Percentiles rank a stretch among this genome's conserved stretches.
Conservation (phyloP, 2,329 filamentous ascomycete species). For the Exophiala dermatitidis region DNA sequence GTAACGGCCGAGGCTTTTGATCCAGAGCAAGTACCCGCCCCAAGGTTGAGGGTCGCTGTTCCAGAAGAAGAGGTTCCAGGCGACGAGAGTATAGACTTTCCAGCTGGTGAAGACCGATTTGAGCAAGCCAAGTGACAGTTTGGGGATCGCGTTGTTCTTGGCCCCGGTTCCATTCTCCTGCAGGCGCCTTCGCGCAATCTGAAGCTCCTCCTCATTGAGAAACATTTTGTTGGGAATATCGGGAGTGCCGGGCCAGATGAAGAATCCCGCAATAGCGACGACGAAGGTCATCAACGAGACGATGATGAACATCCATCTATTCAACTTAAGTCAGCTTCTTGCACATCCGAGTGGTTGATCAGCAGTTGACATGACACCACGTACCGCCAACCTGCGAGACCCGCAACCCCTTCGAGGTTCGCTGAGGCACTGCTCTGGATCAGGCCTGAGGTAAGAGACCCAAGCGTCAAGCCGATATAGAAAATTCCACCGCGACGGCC, state of each 20-base stretch:
- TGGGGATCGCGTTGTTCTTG: constrained; percentile 31
- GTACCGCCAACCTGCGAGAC: constrained; percentile 44
- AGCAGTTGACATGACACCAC: neutral
- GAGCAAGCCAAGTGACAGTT: constrained; percentile 34
- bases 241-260: constrained; percentile 41
- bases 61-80: constrained; percentile 34
- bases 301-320: constrained; percentile 50
- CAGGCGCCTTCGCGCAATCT: constrained; percentile 23
- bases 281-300: constrained; percentile 48
- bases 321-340: neutral
- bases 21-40: constrained; percentile 38
- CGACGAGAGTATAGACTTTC: constrained; percentile 44
- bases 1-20: constrained; percentile 37
- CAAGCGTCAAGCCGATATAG: constrained; percentile 31
- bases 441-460: constrained; percentile 49
- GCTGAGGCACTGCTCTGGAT: constrained; percentile 49
- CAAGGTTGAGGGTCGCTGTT: constrained; percentile 35
- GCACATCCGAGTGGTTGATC: too few relatives aligned
- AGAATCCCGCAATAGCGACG: constrained; percentile 33
- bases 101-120: constrained; percentile 36
- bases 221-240: constrained; percentile 38
- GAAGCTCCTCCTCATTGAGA: constrained; percentile 29
- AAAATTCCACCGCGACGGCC: constrained; percentile 34
- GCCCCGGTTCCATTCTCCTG: constrained; percentile 30
- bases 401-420: constrained; percentile 43